Evolutionary conservation across 768 basidiomycete genomes (phyloP), one percentile per base, ranked within the genome.

Genomic region (Psilocybe azurescens): DNA sequence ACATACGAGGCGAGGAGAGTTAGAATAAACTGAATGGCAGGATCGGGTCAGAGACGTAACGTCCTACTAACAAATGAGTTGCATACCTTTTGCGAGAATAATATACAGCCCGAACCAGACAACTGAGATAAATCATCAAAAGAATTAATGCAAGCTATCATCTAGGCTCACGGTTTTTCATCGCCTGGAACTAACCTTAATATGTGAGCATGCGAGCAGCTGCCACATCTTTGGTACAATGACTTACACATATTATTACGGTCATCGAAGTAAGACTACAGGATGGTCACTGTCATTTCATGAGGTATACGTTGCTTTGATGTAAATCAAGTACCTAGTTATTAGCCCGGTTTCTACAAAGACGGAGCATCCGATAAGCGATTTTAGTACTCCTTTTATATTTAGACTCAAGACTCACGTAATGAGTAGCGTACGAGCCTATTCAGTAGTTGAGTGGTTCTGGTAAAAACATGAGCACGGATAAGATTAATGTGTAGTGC

Each of bases 61-160:
- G 24, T 24, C 24, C 24, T 2, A 24, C 24, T 24, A 24, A 24
- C 24, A 24, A 24, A 24, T 24, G 33, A 36, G 33, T 36, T 36
- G 11, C 33, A 36, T 20, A 62, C 64, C 44, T 57, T 65, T 65
- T 2, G 64, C 64, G 5, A 65, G 50, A 28, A 65, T 57, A 16
- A 65, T 61, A 16, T 65, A 65, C 20, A 65, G 53, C 2, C 49
- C 60, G 53, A 65, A 65, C 64, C 64, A 65, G 13, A 65, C 61
- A 29, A 65, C 64, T 65, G 51, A 6, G 1, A 24, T 9, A 49
- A 5, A 6, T 36, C 11, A 36, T 36, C 33, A 36, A 11, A 36
- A 20, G 29, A 44, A 11, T n/a, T 5, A 9, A 5, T n/a, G 14
- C 10, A 33, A 30, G 20, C 1, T 30, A 10, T 48, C 41, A 44